phyloP scores from a whole-genome alignment of 2,329 filamentous ascomycete species.

The Lachnum nothofagi region DNA sequence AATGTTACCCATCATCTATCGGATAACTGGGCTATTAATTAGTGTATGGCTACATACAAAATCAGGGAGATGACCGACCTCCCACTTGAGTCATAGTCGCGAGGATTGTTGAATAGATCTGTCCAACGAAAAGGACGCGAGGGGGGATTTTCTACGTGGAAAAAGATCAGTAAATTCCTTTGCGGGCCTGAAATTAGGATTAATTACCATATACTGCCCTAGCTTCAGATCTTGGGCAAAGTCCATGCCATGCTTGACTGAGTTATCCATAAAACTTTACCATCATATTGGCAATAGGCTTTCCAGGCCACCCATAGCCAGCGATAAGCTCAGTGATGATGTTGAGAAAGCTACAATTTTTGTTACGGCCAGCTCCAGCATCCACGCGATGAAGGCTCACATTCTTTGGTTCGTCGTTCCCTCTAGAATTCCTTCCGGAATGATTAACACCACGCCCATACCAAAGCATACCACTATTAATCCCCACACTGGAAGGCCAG shows the following conservation, averaged over 20 bases:
- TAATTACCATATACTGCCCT: conserved; percentile 57
- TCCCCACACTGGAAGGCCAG: conserved; percentile 15
- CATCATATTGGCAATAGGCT: conserved; percentile 68
- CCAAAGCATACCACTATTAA: conserved; percentile 15
- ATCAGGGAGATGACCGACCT: conserved; percentile 21
- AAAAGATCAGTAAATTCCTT: not conserved
- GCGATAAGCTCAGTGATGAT: conserved; percentile 68
- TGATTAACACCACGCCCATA: conserved; percentile 49
- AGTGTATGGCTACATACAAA: too few species aligned
- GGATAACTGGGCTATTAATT: not conserved
- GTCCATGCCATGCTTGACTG: conserved; percentile 41
- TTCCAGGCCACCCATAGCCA: conserved; percentile 62
- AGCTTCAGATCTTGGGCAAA: conserved; percentile 42
- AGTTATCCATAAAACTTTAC: conserved; percentile 70
- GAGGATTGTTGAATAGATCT: conserved; percentile 33
- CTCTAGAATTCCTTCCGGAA: conserved; percentile 65
- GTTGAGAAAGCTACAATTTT: conserved; percentile 48
- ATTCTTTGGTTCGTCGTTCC: conserved; percentile 52
- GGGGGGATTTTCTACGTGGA: conserved; percentile 10
- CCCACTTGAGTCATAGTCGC: conserved; percentile 33
- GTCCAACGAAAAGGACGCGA: conserved; percentile 33
- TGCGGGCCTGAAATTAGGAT: not conserved
- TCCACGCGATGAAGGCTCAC: not conserved
- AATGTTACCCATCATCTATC: conserved; percentile 53
- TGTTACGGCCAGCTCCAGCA: not conserved